phyloP scores from a whole-genome alignment of 768 basidiomycete species.

The Amanita muscaria region DNA sequence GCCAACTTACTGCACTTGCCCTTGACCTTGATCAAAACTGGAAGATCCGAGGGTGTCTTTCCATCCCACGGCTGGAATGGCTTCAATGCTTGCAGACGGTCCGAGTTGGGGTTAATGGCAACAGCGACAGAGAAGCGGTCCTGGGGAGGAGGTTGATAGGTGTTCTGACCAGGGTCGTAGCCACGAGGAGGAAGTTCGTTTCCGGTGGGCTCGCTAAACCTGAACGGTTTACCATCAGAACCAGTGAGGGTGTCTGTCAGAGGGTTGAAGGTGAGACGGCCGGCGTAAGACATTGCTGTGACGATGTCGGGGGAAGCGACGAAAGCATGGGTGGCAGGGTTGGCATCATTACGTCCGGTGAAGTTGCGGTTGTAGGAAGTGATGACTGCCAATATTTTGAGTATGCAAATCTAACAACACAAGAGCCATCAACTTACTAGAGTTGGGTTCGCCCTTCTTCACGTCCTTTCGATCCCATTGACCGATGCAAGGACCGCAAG shows the following conservation, averaged over 20 bases:
- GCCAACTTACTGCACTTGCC: constrained; percentile 91
- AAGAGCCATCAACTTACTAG: constrained; percentile 48
- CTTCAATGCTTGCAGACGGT: constrained; percentile 84
- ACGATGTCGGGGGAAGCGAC: constrained; percentile 93
- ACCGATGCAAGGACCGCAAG: constrained; percentile 98
- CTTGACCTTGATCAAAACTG: constrained; percentile 94
- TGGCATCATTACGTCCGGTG: constrained; percentile 98
- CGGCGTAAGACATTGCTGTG: constrained; percentile 94
- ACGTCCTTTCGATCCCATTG: constrained; percentile 98
- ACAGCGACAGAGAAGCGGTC: constrained; percentile 82
- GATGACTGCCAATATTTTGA: constrained; percentile 52
- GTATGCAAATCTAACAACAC: background rate
- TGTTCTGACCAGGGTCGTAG: constrained; percentile 95
- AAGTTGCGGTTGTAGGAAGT: constrained; percentile 99
- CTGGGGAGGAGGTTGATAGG: constrained; percentile 89
- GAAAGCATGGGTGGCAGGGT: constrained; percentile 97
- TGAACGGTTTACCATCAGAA: constrained; percentile 92
- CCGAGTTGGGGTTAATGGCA: constrained; percentile 73
- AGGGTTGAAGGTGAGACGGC: constrained; percentile 94
- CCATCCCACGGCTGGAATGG: constrained; percentile 94
- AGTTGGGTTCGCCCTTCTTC: constrained; percentile 94
- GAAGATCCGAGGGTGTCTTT: constrained; percentile 81
- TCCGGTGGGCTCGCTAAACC: constrained; percentile 88
- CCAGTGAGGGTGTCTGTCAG: constrained; percentile 83
- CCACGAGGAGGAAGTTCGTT: constrained; percentile 91